Evolutionary conservation across 2,329 filamentous ascomycete species (phyloP).

Genomic region (Cytospora piceae): DNA sequence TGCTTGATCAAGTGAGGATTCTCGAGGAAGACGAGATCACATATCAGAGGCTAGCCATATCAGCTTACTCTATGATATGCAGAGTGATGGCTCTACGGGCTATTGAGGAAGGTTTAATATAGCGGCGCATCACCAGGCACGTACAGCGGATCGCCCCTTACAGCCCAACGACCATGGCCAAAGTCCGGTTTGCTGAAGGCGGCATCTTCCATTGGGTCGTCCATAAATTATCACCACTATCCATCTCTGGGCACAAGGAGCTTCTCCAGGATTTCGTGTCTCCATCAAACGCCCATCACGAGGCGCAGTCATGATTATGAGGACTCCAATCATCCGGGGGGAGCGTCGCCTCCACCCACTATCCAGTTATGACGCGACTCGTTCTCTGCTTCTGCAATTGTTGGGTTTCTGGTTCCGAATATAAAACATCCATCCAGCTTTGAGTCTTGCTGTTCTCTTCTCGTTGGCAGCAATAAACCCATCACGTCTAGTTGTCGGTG

Average conservation of each 20-base stretch:
- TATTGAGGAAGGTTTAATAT: neutral
- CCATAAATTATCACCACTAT: neutral
- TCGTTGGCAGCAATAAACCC: neutral
- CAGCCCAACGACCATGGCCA: neutral
- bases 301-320: neutral
- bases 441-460: neutral
- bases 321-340: constrained; percentile 11
- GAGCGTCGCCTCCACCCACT: constrained; percentile 15
- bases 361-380: constrained; percentile 11
- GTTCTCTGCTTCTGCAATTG: neutral
- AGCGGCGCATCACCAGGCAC: constrained; percentile 5
- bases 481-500: too few species aligned
- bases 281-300: constrained; percentile 6
- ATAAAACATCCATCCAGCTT: neutral
- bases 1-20: constrained; percentile 12
- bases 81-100: neutral
- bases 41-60: neutral
- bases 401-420: constrained; percentile 2
- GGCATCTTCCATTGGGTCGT: constrained; percentile 13
- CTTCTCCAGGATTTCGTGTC: neutral
- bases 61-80: neutral
- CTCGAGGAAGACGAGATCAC: neutral
- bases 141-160: constrained; percentile 9
- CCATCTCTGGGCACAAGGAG: neutral
- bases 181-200: neutral